Evolutionary conservation across 2,329 filamentous ascomycete genomes (phyloP).

Genomic region (Cladosporium cucumerinum): DNA sequence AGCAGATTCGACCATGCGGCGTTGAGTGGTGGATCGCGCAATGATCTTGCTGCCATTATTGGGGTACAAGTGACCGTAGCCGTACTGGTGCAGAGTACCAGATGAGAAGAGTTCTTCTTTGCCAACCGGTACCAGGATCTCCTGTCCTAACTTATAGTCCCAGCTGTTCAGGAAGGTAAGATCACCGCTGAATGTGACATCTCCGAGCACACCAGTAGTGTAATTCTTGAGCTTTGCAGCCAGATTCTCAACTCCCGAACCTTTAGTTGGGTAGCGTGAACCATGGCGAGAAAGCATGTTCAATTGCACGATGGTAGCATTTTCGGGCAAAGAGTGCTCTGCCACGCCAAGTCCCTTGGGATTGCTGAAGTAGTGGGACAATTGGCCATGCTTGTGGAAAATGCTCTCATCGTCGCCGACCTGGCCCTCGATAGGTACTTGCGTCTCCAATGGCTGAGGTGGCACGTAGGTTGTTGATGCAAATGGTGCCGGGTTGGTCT

Average conservation of each 20-base stretch:
- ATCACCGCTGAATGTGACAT: slow-evolving; percentile 55
- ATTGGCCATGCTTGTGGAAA: slow-evolving; percentile 66
- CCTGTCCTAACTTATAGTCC: slow-evolving; percentile 65
- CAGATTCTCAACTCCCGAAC: slow-evolving; percentile 54
- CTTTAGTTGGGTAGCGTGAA: slow-evolving; percentile 66
- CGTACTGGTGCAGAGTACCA: slow-evolving; percentile 68
- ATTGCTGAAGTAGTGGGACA: slow-evolving; percentile 68
- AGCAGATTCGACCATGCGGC: slow-evolving; percentile 72
- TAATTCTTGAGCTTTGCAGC: slow-evolving; percentile 58
- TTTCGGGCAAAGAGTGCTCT: slow-evolving; percentile 65
- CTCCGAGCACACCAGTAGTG: slow-evolving; percentile 39
- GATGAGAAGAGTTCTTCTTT: slow-evolving; percentile 65
- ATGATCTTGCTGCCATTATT: slow-evolving; percentile 70
- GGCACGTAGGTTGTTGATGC: slow-evolving; percentile 60
- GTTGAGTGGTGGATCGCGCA: slow-evolving; percentile 70
- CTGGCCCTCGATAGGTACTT: slow-evolving; percentile 60
- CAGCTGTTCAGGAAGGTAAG: slow-evolving; percentile 67
- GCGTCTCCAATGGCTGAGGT: slow-evolving; percentile 68
- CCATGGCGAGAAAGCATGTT: slow-evolving; percentile 73
- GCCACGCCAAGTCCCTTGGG: slow-evolving; percentile 68
- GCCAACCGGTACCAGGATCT: slow-evolving; percentile 70
- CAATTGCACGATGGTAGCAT: slow-evolving; percentile 66
- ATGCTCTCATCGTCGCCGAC: slow-evolving; percentile 57
- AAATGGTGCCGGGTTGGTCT: slow-evolving; percentile 66
- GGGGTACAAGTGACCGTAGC: slow-evolving; percentile 65